phyloP scores from a whole-genome alignment of 495 filamentous ascomycete species.

The Coniosporium apollinis region DNA sequence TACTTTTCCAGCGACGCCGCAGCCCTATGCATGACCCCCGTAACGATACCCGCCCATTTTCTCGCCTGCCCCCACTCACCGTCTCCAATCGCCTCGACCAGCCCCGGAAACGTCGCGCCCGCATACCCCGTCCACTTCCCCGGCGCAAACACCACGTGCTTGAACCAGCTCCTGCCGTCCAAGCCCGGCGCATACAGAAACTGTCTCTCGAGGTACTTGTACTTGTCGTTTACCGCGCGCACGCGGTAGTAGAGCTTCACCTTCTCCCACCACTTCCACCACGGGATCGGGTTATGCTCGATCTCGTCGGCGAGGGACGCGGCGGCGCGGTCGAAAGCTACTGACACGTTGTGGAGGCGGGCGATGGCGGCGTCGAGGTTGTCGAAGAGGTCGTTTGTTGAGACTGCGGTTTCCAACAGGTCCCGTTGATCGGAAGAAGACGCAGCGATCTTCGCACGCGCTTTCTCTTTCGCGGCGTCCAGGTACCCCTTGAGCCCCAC shows the following conservation, averaged over 20 bases:
- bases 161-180: constrained; percentile 45
- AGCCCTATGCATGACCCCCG: constrained; percentile 16
- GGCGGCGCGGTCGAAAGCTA: constrained; percentile 35
- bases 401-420: not conserved
- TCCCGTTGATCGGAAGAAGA: not conserved
- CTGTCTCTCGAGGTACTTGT: constrained; percentile 44
- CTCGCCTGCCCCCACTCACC: constrained; percentile 23
- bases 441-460: constrained; percentile 8
- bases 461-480: constrained; percentile 33
- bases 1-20: constrained; percentile 10
- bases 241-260: constrained; percentile 40
- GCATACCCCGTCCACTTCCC: constrained; percentile 81
- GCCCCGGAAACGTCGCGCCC: constrained; percentile 49
- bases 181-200: constrained; percentile 42
- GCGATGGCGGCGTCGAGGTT: constrained; percentile 31
- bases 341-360: constrained; percentile 30
- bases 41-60: constrained; percentile 21
- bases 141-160: constrained; percentile 56
- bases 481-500: constrained; percentile 28
- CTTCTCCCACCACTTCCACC: constrained; percentile 65
- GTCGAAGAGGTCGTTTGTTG: constrained; percentile 24
- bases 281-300: constrained; percentile 36
- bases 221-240: constrained; percentile 38
- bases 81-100: constrained; percentile 43
- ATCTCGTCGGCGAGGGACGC: constrained; percentile 33